These are phyloP conservation scores for Moricandia moricandioides DNA, from an alignment of 345 rosid species.

Conservation along the genomic window DNA sequence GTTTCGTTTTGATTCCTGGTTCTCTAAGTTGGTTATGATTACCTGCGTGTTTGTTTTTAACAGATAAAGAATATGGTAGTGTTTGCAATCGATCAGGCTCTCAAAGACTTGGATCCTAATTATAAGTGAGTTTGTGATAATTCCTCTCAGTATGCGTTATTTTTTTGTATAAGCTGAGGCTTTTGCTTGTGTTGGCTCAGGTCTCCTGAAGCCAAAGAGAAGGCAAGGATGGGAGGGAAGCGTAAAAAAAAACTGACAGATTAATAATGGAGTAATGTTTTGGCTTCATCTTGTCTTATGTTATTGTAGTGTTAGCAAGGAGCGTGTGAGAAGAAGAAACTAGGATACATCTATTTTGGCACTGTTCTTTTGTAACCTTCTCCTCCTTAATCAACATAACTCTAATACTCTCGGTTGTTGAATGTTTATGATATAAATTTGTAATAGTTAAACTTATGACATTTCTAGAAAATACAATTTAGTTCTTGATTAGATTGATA, in stretches of 20 bases:
- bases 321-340: neutral
- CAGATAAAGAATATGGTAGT: constrained; percentile 36
- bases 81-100: constrained; percentile 22
- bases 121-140: neutral
- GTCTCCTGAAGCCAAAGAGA: neutral
- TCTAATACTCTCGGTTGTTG: neutral
- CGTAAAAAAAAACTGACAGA: neutral
- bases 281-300: neutral
- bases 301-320: neutral
- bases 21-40: neutral
- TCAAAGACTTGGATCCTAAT: constrained; percentile 4
- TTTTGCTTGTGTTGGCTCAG: neutral
- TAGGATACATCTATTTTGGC: neutral
- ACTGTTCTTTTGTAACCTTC: neutral
- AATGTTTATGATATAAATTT: neutral
- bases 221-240: neutral
- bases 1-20: neutral
- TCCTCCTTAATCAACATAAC: neutral
- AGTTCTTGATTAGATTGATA: neutral
- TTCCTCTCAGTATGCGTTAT: too few species aligned
- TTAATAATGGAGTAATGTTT: neutral
- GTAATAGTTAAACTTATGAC: neutral
- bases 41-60: neutral
- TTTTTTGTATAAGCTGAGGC: constrained; percentile 1
- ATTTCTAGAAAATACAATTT: neutral